A percentile compares a stretch with the other conserved stretches of the same genome.
Conservation (phyloP, 306 rosid species). For the Alnus glutinosa region DNA sequence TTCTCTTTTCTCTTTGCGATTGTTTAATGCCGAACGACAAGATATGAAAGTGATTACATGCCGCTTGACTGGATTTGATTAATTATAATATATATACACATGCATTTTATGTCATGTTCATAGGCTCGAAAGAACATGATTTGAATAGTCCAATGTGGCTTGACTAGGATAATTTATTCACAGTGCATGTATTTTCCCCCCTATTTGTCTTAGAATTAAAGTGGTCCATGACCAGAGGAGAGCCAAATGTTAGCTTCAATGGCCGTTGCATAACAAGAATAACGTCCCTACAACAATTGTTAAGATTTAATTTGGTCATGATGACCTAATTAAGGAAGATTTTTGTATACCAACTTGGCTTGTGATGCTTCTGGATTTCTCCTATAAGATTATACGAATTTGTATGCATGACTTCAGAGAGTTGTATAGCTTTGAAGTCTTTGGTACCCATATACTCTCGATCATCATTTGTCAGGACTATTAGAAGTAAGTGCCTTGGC, state of each 20-base stretch:
- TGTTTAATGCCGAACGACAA: constrained; percentile 39
- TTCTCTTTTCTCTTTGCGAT: constrained; percentile 18
- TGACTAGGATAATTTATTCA: constrained; percentile 25
- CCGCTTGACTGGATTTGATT: constrained; percentile 34
- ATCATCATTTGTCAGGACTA: too few relatives aligned
- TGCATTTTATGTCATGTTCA: constrained; percentile 14
- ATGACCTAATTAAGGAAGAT: not conserved
- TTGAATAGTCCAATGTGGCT: constrained; percentile 23
- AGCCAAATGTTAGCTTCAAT: not conserved
- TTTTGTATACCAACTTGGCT: not conserved
- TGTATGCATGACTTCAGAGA: not conserved
- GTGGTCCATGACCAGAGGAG: not conserved
- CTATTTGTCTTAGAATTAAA: not conserved
- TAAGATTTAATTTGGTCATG: not conserved
- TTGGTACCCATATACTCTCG: too few relatives aligned
- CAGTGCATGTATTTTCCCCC: constrained; percentile 2
- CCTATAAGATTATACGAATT: not conserved
- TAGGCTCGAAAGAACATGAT: constrained; percentile 29
- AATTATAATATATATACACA: not conserved
- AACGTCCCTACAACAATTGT: not conserved
- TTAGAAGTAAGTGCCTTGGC: not conserved
- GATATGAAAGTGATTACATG: constrained; percentile 33
- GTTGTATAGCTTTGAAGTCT: too few relatives aligned
- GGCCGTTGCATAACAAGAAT: not conserved
- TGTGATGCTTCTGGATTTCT: not conserved